Percentiles rank a stretch among this genome's conserved stretches.
These are phyloP conservation scores for Phytophthora ohioensis DNA, from an alignment of 352 stramenopile genomes.

Conservation along the genomic window DNA sequence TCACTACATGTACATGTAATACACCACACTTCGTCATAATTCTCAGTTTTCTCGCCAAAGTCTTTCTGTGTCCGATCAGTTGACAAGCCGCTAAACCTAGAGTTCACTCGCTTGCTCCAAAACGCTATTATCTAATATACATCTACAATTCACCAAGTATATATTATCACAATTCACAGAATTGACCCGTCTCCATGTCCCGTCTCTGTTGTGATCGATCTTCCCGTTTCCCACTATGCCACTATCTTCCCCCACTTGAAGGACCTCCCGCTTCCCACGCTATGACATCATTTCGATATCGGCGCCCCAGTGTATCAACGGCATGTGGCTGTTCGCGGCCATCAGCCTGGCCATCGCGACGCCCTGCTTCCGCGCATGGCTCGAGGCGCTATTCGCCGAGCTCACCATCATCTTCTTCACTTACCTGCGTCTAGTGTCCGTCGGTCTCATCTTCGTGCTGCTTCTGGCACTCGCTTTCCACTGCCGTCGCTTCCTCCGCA, in stretches of 20 bases:
- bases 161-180: background rate
- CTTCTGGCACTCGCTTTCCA: constrained; percentile 43
- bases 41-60: too few species aligned
- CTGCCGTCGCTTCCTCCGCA: constrained; percentile 33
- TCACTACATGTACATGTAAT: too few species aligned
- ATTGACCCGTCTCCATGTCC: constrained; percentile 11
- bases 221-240: constrained; percentile 4
- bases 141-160: background rate
- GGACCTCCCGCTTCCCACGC: background rate
- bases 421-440: constrained; percentile 48
- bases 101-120: background rate
- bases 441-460: constrained; percentile 37
- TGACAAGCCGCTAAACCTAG: too few species aligned
- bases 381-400: constrained; percentile 72
- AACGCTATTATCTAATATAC: background rate
- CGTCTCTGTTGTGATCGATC: constrained; percentile 13
- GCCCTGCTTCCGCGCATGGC: constrained; percentile 59
- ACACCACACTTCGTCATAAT: too few species aligned
- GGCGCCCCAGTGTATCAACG: constrained; percentile 3
- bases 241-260: constrained; percentile 22
- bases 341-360: constrained; percentile 66
- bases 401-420: constrained; percentile 73
- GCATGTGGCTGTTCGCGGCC: constrained; percentile 66
- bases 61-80: too few species aligned
- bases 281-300: constrained; percentile 40